Conservation (phyloP, 257 asterid genomes). For the Petunia secreta region DNA sequence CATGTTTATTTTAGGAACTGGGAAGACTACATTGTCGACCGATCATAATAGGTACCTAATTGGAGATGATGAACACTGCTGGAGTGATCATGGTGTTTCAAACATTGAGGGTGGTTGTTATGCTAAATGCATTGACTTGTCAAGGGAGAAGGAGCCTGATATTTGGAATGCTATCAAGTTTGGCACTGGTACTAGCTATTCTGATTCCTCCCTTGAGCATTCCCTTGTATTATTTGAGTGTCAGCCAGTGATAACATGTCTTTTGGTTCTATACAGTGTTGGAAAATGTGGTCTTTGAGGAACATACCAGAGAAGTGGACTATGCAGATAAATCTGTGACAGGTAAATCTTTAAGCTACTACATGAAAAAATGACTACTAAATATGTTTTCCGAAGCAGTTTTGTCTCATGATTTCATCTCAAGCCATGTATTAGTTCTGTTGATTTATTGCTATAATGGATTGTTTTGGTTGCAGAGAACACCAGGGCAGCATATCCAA, state of each 20-base stretch:
- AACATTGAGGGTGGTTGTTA: constrained; percentile 97
- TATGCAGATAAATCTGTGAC: constrained; percentile 85
- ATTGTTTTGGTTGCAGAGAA: constrained; percentile 54
- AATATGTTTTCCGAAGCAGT: neutral
- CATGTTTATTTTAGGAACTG: constrained; percentile 61
- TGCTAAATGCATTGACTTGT: constrained; percentile 86
- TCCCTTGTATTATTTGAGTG: too few relatives aligned
- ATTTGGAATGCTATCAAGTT: constrained; percentile 96
- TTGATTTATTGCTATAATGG: neutral
- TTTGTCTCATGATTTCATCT: neutral
- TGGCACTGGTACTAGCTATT: constrained; percentile 73
- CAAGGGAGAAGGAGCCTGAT: constrained; percentile 92
- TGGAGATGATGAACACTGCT: constrained; percentile 97
- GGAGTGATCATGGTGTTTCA: constrained; percentile 90
- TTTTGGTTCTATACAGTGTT: constrained; percentile 49
- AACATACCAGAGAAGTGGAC: constrained; percentile 84
- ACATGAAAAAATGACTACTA: neutral
- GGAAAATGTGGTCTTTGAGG: constrained; percentile 95
- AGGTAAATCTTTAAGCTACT: constrained; percentile 43
- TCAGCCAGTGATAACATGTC: neutral
- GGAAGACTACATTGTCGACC: constrained; percentile 90
- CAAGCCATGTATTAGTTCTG: too few relatives aligned
- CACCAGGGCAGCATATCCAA: constrained; percentile 94
- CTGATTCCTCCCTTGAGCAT: neutral
- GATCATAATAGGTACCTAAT: constrained; percentile 81